phyloP scores from a whole-genome alignment of 1,139 yeast species.

The Lodderomyces jiufengensis region DNA sequence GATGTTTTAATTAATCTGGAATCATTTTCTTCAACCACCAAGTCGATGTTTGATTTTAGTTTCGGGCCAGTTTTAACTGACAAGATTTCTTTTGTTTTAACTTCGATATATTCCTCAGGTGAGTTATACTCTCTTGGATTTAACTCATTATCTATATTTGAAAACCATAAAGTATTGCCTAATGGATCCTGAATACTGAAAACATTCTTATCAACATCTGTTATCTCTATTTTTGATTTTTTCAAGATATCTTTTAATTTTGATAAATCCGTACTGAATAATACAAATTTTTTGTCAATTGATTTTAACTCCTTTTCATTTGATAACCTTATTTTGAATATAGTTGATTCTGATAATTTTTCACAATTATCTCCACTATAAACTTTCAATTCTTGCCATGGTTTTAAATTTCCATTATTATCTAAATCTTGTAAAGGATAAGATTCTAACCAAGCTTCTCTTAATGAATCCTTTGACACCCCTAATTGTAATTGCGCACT shows the following conservation, averaged over 20 bases:
- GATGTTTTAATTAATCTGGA: slow-evolving; percentile 14
- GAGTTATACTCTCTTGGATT: slow-evolving; percentile 25
- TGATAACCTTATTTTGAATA: slow-evolving; percentile 57
- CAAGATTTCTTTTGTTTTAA: slow-evolving; percentile 12
- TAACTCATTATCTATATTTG: slow-evolving; percentile 29
- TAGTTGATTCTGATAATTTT: slow-evolving; percentile 26
- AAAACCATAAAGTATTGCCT: slow-evolving; percentile 51
- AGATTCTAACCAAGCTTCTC: slow-evolving; percentile 69
- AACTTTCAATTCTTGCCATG: slow-evolving; percentile 54
- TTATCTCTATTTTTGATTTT: slow-evolving; percentile 16
- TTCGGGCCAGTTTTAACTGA: slow-evolving; percentile 1
- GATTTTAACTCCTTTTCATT: slow-evolving; percentile 21
- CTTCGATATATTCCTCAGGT: slow-evolving; percentile 24
- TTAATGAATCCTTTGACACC: slow-evolving; percentile 58
- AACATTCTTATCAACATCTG: slow-evolving; percentile 16
- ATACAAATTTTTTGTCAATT: slow-evolving; percentile 34
- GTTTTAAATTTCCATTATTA: slow-evolving; percentile 45
- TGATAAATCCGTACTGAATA: slow-evolving; percentile 50
- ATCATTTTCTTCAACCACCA: slow-evolving; percentile 3
- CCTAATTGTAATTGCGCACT: slow-evolving; percentile 42
- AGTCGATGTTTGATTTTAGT: slow-evolving; percentile 2
- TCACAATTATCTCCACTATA: slow-evolving; percentile 49
- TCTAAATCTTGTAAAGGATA: slow-evolving; percentile 57
- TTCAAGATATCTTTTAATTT: slow-evolving; percentile 33
- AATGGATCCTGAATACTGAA: slow-evolving; percentile 50